These are phyloP conservation scores for Leccinum obscurum DNA, from an alignment of 768 basidiomycete genomes.

Conservation along the genomic window DNA sequence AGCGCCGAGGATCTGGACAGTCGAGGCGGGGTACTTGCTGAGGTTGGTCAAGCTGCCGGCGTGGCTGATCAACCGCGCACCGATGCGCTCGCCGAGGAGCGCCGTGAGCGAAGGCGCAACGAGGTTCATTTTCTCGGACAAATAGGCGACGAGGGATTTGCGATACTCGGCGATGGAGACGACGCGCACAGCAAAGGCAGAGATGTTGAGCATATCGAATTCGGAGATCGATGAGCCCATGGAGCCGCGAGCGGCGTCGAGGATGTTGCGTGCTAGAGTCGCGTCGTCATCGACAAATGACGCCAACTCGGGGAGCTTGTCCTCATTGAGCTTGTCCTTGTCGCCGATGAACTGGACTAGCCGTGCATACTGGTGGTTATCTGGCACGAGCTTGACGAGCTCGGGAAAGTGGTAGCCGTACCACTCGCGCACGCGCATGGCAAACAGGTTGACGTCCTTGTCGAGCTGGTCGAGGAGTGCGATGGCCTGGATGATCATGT, in stretches of 20 bases:
- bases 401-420: conserved; percentile 99
- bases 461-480: conserved; percentile 97
- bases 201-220: conserved; percentile 95
- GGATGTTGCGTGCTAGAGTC: conserved; percentile 86
- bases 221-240: conserved; percentile 93
- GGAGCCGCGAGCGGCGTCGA: conserved; percentile 91
- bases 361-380: conserved; percentile 92
- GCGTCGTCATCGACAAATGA: conserved; percentile 81
- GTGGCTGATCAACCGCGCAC: conserved; percentile 90
- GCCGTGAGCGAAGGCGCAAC: conserved; percentile 94
- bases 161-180: conserved; percentile 93
- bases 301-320: conserved; percentile 77
- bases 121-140: conserved; percentile 96
- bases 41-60: conserved; percentile 96
- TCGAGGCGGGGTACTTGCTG: conserved; percentile 97
- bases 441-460: conserved; percentile 98
- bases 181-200: conserved; percentile 85
- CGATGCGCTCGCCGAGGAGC: conserved; percentile 88
- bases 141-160: conserved; percentile 82
- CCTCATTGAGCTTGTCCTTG: conserved; percentile 78
- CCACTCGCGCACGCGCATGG: conserved; percentile 98
- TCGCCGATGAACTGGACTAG: conserved; percentile 85
- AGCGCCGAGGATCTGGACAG: conserved; percentile 96
- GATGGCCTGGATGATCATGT: conserved; percentile 99
- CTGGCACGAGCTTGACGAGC: conserved; percentile 88